Base-by-base conservation (phyloP, 2,329 filamentous ascomycete species). In the Fusarium nygamai region DNA sequence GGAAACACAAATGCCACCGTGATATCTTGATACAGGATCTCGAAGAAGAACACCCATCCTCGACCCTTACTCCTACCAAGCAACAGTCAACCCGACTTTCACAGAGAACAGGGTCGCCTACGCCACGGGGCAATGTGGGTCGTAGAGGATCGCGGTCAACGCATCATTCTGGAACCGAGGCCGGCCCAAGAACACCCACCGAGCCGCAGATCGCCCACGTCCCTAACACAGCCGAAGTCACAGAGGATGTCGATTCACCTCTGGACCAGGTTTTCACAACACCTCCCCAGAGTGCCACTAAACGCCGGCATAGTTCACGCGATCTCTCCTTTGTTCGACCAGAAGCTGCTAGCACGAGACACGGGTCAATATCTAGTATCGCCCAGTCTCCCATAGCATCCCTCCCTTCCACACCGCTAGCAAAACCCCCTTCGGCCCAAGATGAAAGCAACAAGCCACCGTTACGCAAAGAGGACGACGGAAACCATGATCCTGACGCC, bases 11-110 rank as follows among this genome's bases (percentile, higher is more conserved):
- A 79, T 98, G 95, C 74, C 95, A 99, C 82, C 92, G 92, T 47
- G 96, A 98, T 78, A 95, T 98, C 69, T 85, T 99, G 27, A 86
- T 91, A 10, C 88, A 95, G 82, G 96, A 99, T 80, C 85, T 98
- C 14, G 93, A 96, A 62, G 94, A 98, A 75, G 95, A 98, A 50
- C 70, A 74, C 36, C 78, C 79, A 39, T 73, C 66, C 29, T 34
- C 58, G 14, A 73, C 67, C 20, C 69, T 68, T 24, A 77, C 78
- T 10, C 78, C 78, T n/a, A 73, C 67, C 19, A 80, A 78, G 71
- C 80, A 57, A 74, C 80, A 72, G 63, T 59, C 71, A 27, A 76
- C 71, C 31, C 69, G 72, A 16, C 69, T 72, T 34, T 77, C 76
- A 64, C 75, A 71, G 47, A 68, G 72, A 46, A 67, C 75, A 16